phyloP scores from a whole-genome alignment of 2,329 filamentous ascomycete species.

The Aspergillus versicolor region DNA sequence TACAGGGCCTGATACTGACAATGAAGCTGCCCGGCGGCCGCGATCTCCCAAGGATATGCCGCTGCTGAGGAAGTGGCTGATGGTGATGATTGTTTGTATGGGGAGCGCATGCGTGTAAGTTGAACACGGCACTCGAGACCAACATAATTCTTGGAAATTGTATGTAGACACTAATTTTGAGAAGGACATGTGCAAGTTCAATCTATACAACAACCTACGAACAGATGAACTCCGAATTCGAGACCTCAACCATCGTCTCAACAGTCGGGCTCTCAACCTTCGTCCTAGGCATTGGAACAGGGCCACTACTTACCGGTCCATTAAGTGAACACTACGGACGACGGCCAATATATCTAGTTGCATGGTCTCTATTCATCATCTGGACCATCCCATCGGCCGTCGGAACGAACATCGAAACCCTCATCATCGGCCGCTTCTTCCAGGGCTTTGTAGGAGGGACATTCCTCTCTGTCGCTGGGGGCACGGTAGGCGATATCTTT shows the following conservation, averaged over 20 bases:
- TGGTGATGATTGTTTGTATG: neutral
- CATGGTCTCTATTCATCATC: slow-evolving; percentile 59
- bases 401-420: slow-evolving; percentile 69
- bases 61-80: neutral
- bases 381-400: slow-evolving; percentile 65
- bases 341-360: slow-evolving; percentile 71
- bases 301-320: slow-evolving; percentile 15
- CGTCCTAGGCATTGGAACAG: slow-evolving; percentile 59
- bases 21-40: too few relatives aligned
- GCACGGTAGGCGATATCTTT: slow-evolving; percentile 19
- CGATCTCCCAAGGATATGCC: neutral
- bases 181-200: slow-evolving; percentile 44
- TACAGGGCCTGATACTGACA: neutral
- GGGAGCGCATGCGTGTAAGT: neutral
- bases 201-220: slow-evolving; percentile 77
- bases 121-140: too few relatives aligned
- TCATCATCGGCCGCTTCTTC: slow-evolving; percentile 74
- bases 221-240: slow-evolving; percentile 73
- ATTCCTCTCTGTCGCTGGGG: slow-evolving; percentile 68
- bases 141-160: too few relatives aligned
- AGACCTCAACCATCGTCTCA: slow-evolving; percentile 35
- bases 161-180: too few relatives aligned
- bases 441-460: slow-evolving; percentile 43
- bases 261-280: slow-evolving; percentile 49
- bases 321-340: slow-evolving; percentile 68